These are phyloP conservation scores for Chenopodium formosanum DNA, from an alignment of 148 eudicot genomes.

Conservation along the genomic window DNA sequence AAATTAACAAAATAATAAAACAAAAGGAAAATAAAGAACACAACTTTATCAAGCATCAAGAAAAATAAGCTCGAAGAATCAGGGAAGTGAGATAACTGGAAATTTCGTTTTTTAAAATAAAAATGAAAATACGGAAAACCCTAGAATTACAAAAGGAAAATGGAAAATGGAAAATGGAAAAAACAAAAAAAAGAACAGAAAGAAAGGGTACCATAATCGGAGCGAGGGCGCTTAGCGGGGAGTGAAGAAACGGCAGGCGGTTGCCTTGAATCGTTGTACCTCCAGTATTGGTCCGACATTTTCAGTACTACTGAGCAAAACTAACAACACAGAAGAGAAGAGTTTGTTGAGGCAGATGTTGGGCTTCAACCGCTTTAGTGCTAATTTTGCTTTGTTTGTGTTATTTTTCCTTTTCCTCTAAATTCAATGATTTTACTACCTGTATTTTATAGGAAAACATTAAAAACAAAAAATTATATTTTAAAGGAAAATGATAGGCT, in stretches of 20 bases:
- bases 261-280: conserved; percentile 51
- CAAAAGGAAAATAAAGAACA: background rate
- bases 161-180: background rate
- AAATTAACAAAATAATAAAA: too few relatives aligned
- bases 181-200: background rate
- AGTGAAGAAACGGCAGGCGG: conserved; percentile 31
- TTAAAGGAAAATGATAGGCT: too few relatives aligned
- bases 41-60: background rate
- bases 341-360: too few relatives aligned
- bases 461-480: too few relatives aligned
- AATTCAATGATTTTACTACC: too few relatives aligned
- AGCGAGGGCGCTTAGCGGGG: conserved; percentile 66
- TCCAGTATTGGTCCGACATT: conserved; percentile 64
- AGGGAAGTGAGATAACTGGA: background rate
- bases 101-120: too few relatives aligned
- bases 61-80: background rate
- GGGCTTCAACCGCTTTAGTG: too few relatives aligned
- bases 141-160: conserved; percentile 1
- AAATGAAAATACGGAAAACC: conserved; percentile 6
- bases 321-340: too few relatives aligned
- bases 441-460: too few relatives aligned
- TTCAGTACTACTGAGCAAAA: too few relatives aligned
- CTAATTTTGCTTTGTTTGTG: too few relatives aligned
- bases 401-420: too few relatives aligned
- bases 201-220: conserved; percentile 50